phyloP scores from a whole-genome alignment of 768 basidiomycete species.

The Terana coerulea region DNA sequence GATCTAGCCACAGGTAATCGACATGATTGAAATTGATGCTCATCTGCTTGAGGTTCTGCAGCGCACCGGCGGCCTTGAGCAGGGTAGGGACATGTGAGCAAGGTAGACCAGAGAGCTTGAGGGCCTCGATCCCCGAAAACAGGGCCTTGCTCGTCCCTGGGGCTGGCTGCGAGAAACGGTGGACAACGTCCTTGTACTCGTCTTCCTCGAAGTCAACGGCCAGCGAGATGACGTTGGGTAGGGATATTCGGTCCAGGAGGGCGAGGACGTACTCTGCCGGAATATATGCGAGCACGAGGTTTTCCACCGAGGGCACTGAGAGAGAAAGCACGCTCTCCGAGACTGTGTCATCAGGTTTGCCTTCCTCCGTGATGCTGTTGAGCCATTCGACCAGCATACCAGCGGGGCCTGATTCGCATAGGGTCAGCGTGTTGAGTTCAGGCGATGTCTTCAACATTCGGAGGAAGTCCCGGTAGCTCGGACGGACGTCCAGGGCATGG shows the following conservation, averaged over 20 bases:
- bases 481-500: conserved; percentile 61
- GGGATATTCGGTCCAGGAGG: conserved; percentile 29
- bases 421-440: conserved; percentile 46
- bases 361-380: conserved; percentile 12
- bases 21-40: conserved; percentile 35
- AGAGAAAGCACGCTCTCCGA: conserved; percentile 12
- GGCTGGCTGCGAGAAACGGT: conserved; percentile 38
- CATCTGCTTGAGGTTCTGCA: conserved; percentile 44
- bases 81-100: conserved; percentile 31
- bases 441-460: conserved; percentile 52
- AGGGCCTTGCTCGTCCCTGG: conserved; percentile 37
- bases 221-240: conserved; percentile 35
- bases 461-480: conserved; percentile 49
- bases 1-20: conserved; percentile 23
- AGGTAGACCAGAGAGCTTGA: conserved; percentile 51
- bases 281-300: conserved; percentile 31
- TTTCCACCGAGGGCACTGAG: conserved; percentile 21
- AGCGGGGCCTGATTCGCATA: conserved; percentile 56
- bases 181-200: conserved; percentile 50
- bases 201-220: conserved; percentile 52
- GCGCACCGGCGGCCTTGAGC: conserved; percentile 41
- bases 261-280: conserved; percentile 28
- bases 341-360: too few relatives aligned
- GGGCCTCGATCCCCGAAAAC: conserved; percentile 43
- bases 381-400: conserved; percentile 37